Evolutionary conservation across 2,329 filamentous ascomycete genomes (phyloP).

Genomic region (Tetracladium maxilliforme): DNA sequence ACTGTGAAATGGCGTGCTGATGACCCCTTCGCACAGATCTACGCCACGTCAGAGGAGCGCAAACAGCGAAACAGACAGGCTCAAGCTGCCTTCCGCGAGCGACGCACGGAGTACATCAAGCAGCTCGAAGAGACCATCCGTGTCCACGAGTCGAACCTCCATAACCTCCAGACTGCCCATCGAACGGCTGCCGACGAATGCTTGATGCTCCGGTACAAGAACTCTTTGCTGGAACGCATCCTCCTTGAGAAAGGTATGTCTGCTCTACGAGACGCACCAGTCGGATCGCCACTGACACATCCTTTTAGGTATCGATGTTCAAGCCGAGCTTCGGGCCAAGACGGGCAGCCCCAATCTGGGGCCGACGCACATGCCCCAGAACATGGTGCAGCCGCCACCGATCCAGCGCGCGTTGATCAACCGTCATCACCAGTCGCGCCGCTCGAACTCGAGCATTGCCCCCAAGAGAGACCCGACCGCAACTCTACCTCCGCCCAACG

Average conservation of each 20-base stretch:
- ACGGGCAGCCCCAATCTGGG: conserved; percentile 72
- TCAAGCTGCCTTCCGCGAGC: conserved; percentile 91
- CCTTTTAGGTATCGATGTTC: conserved; percentile 75
- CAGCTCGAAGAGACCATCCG: conserved; percentile 96
- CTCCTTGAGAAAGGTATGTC: conserved; percentile 78
- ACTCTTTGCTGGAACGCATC: conserved; percentile 88
- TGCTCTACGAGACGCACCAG: neutral
- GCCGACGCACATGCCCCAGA: conserved; percentile 52
- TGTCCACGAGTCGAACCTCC: conserved; percentile 86
- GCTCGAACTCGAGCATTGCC: conserved; percentile 61
- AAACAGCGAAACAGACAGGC: conserved; percentile 97
- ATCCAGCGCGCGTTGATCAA: conserved; percentile 72
- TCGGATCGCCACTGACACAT: conserved; percentile 2
- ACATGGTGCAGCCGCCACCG: conserved; percentile 56
- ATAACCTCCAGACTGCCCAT: conserved; percentile 86
- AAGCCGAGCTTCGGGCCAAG: conserved; percentile 87
- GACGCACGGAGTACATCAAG: conserved; percentile 97
- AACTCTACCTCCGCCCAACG: conserved; percentile 61
- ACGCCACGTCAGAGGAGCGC: conserved; percentile 95
- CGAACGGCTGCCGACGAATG: conserved; percentile 92
- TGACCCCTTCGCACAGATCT: conserved; percentile 42
- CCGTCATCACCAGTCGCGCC: conserved; percentile 54
- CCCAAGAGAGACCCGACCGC: conserved; percentile 51
- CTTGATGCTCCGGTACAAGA: conserved; percentile 96
- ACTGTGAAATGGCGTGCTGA: conserved; percentile 3